Percentiles rank a stretch among this genome's conserved stretches.
phyloP scores from a whole-genome alignment of 441 rosid genomes.

The Erodium moschatum region DNA sequence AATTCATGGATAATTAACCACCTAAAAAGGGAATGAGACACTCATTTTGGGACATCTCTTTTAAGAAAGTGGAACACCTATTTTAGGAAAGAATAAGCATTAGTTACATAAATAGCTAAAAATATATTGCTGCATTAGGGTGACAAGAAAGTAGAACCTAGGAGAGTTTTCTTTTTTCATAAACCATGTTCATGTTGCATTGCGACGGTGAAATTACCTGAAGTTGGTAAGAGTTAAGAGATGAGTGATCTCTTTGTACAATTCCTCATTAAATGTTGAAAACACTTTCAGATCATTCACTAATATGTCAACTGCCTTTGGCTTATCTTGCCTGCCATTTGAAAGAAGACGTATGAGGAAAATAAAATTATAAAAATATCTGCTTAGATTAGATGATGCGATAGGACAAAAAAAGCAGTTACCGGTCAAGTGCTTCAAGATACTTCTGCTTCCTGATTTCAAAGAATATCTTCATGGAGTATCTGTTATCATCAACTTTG shows the following conservation, averaged over 20 bases:
- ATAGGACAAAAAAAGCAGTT: slow-evolving; percentile 12
- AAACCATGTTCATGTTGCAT: neutral
- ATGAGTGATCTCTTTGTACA: slow-evolving; percentile 76
- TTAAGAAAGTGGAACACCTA: too few relatives aligned
- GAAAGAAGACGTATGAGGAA: neutral
- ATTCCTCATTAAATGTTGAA: slow-evolving; percentile 68
- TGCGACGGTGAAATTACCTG: slow-evolving; percentile 30
- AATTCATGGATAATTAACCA: too few relatives aligned
- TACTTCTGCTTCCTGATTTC: slow-evolving; percentile 80
- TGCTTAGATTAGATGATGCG: neutral
- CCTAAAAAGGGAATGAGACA: too few relatives aligned
- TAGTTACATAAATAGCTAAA: neutral
- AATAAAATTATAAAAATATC: neutral
- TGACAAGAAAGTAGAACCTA: neutral
- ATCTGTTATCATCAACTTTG: slow-evolving; percentile 70
- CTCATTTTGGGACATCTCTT: too few relatives aligned
- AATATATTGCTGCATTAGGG: neutral
- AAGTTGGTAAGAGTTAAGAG: slow-evolving; percentile 63
- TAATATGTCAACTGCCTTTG: slow-evolving; percentile 64
- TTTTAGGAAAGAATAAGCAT: too few relatives aligned
- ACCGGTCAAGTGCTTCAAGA: slow-evolving; percentile 76
- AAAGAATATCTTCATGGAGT: slow-evolving; percentile 79
- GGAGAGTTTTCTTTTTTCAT: neutral
- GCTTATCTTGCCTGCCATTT: slow-evolving; percentile 47
- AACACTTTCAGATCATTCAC: slow-evolving; percentile 77